These are phyloP conservation scores for Cercophora newfieldiana DNA, from an alignment of 495 filamentous ascomycete genomes.

Conservation along the genomic window DNA sequence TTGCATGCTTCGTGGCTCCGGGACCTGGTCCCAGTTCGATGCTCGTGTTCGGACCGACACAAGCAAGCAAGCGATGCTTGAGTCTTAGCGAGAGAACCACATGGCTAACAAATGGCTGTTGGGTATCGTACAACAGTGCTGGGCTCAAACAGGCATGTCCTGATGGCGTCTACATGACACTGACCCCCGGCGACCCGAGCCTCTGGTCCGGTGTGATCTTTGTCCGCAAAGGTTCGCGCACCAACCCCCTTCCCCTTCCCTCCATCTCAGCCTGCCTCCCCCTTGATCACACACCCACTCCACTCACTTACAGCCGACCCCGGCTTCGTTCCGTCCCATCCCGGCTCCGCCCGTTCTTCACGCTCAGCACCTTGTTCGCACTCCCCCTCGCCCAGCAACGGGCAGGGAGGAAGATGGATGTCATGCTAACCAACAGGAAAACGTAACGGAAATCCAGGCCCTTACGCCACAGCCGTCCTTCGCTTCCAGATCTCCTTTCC, in stretches of 20 bases:
- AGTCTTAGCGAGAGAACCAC: neutral
- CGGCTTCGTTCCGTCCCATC: neutral
- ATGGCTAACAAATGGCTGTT: slow-evolving; percentile 1
- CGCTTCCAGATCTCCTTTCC: slow-evolving; percentile 91
- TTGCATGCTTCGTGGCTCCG: neutral
- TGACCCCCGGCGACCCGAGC: slow-evolving; percentile 75
- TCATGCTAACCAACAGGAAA: slow-evolving; percentile 1
- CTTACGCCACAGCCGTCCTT: slow-evolving; percentile 83
- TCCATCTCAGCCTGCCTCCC: neutral
- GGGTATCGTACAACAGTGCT: slow-evolving; percentile 54
- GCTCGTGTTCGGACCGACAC: neutral
- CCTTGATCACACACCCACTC: neutral
- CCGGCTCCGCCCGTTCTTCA: neutral
- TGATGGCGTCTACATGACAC: slow-evolving; percentile 79
- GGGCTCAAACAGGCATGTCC: slow-evolving; percentile 79
- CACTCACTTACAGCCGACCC: neutral
- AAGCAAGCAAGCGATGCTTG: neutral
- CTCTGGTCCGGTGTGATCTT: slow-evolving; percentile 91
- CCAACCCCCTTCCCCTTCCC: slow-evolving; percentile 1
- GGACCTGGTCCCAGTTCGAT: neutral
- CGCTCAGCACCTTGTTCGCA: neutral
- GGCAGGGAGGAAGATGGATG: neutral
- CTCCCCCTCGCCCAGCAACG: neutral
- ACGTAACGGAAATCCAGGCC: slow-evolving; percentile 42
- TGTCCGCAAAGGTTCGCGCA: slow-evolving; percentile 71